A percentile compares a stretch with the other conserved stretches of the same genome.
phyloP scores from a whole-genome alignment of 768 basidiomycete species.

The Mycena sanguinolenta region DNA sequence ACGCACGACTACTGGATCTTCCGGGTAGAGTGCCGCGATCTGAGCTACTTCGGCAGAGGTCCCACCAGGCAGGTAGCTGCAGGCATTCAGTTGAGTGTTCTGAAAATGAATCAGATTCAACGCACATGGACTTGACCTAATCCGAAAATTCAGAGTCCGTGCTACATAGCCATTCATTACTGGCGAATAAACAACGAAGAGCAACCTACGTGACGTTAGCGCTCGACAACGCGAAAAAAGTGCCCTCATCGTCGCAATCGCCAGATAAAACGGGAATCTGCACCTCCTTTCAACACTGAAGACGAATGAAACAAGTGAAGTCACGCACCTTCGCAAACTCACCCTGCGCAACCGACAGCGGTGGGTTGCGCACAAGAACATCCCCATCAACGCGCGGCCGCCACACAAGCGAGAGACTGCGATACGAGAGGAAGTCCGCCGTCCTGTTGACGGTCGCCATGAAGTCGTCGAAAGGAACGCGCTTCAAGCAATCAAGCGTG shows the following conservation, averaged over 20 bases:
- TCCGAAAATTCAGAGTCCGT: neutral
- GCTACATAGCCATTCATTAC: neutral
- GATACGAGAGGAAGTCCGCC: slow-evolving; percentile 47
- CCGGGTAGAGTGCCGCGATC: slow-evolving; percentile 7
- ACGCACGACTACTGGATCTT: slow-evolving; percentile 12
- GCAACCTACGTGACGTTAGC: neutral
- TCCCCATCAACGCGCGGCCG: slow-evolving; percentile 51
- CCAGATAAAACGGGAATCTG: neutral
- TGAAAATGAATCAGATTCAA: neutral
- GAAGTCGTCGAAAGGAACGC: slow-evolving; percentile 46
- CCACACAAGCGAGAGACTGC: slow-evolving; percentile 50
- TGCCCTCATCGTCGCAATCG: neutral
- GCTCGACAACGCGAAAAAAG: neutral
- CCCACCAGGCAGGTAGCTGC: neutral
- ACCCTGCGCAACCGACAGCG: neutral
- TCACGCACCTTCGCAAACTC: neutral
- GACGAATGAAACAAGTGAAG: neutral
- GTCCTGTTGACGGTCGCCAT: slow-evolving; percentile 48
- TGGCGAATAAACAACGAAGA: neutral
- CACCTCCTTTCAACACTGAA: neutral
- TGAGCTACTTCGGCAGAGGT: neutral
- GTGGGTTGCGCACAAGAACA: neutral
- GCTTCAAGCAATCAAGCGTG: slow-evolving; percentile 50
- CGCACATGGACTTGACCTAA: neutral
- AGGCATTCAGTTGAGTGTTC: neutral